Percentiles rank a stretch among this genome's conserved stretches.
These are phyloP conservation scores for Cerioporus squamosus DNA, from an alignment of 1,284 basidiomycete genomes.

Conservation along the genomic window DNA sequence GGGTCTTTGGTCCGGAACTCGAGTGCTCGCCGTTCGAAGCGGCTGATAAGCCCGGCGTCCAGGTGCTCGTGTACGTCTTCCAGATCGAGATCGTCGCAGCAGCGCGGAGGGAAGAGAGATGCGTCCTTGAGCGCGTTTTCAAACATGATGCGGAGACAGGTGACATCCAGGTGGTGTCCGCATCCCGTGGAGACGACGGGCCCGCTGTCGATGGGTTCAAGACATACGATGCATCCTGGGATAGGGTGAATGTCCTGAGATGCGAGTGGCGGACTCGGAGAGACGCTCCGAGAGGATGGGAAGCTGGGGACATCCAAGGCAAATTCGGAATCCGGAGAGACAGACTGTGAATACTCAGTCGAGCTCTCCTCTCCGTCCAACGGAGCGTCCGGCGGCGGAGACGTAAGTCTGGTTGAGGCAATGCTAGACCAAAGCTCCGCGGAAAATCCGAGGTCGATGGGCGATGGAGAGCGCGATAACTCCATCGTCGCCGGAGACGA, in stretches of 20 bases:
- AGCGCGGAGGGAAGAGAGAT: slow-evolving; percentile 24
- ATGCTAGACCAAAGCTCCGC: too few species aligned
- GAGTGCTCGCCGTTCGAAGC: slow-evolving; percentile 6
- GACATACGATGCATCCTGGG: slow-evolving; percentile 22
- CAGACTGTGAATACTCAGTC: too few species aligned
- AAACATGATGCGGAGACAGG: slow-evolving; percentile 25
- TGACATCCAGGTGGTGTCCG: slow-evolving; percentile 22
- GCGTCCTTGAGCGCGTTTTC: slow-evolving; percentile 22
- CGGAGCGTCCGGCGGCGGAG: too few species aligned
- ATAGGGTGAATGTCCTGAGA: too few species aligned
- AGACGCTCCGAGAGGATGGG: neutral
- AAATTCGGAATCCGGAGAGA: too few species aligned
- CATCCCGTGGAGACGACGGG: slow-evolving; percentile 9
- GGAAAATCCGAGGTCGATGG: too few species aligned
- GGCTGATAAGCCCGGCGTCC: neutral
- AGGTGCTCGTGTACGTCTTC: slow-evolving; percentile 12
- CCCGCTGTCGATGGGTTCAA: slow-evolving; percentile 11
- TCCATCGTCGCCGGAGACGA: too few species aligned
- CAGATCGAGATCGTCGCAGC: slow-evolving; percentile 22
- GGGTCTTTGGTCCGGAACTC: slow-evolving; percentile 20
- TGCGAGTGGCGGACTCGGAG: neutral
- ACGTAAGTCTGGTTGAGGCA: too few species aligned
- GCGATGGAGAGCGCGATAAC: too few species aligned
- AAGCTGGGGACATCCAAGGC: neutral
- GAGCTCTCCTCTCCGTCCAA: too few species aligned